phyloP scores from a whole-genome alignment of 345 rosid genomes.

The Raphanus raphanistrum region DNA sequence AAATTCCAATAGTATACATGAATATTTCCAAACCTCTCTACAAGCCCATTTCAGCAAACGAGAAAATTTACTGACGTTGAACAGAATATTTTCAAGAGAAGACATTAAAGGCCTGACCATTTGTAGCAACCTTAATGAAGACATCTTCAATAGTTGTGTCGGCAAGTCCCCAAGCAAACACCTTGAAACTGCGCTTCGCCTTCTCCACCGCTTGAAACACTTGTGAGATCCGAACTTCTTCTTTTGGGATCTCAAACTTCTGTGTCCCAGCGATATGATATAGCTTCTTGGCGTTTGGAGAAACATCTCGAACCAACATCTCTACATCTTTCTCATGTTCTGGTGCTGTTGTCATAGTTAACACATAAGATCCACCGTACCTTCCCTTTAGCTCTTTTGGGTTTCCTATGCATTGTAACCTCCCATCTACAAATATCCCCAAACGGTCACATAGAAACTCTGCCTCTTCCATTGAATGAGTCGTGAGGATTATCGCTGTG shows the following conservation, averaged over 20 bases:
- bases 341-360: constrained; percentile 69
- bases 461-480: constrained; percentile 98
- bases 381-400: constrained; percentile 82
- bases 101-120: constrained; percentile 43
- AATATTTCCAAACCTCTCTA: background rate
- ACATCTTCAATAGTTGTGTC: constrained; percentile 96
- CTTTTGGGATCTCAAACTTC: constrained; percentile 85
- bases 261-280: constrained; percentile 87
- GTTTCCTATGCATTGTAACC: constrained; percentile 88
- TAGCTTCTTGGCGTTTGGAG: constrained; percentile 63
- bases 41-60: background rate
- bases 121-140: constrained; percentile 62
- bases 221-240: constrained; percentile 63
- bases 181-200: constrained; percentile 65
- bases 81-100: constrained; percentile 26
- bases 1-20: background rate
- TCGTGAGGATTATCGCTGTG: constrained; percentile 83
- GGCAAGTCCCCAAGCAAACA: constrained; percentile 92
- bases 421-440: constrained; percentile 80
- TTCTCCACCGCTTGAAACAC: constrained; percentile 77
- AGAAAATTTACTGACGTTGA: background rate
- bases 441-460: constrained; percentile 84
- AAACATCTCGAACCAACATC: constrained; percentile 52
- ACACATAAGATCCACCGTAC: constrained; percentile 81
- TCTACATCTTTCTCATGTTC: constrained; percentile 69